Percentiles rank a stretch among this genome's conserved stretches.
phyloP scores from a whole-genome alignment of 176 grass and related monocot genomes.

The Puccinellia tenuiflora region DNA sequence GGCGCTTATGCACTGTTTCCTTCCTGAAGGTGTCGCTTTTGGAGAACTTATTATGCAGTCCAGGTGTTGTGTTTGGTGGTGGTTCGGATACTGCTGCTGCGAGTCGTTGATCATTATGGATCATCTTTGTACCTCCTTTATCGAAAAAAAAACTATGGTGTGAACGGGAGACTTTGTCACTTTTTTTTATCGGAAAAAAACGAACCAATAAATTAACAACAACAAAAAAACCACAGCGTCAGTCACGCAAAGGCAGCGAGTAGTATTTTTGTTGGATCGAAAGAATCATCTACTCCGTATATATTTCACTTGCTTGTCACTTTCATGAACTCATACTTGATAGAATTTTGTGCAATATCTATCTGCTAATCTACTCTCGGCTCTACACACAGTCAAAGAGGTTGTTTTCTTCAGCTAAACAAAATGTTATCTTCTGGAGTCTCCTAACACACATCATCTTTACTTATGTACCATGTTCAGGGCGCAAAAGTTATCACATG shows the following conservation, averaged over 20 bases:
- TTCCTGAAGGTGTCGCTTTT: no score
- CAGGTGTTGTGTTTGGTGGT: no score
- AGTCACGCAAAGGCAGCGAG: background rate
- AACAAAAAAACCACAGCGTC: background rate
- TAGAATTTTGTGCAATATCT: background rate
- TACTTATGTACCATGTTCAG: background rate
- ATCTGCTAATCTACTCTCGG: background rate
- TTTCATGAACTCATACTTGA: background rate
- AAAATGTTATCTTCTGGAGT: background rate
- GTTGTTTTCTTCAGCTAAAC: background rate
- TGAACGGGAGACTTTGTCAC: no score
- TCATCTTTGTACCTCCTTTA: no score
- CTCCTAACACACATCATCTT: background rate
- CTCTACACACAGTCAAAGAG: slow-evolving; percentile 4
- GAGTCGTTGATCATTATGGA: no score
- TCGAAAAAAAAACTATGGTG: no score
- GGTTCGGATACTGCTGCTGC: no score
- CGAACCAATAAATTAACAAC: no score
- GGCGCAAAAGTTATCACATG: background rate
- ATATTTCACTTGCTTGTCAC: background rate
- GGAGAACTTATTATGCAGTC: no score
- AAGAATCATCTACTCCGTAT: background rate
- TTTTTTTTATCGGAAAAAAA: no score
- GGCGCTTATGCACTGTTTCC: no score
- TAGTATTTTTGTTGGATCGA: background rate